Conservation (phyloP, 768 basidiomycete genomes). For the Phylloporus sp. region DNA sequence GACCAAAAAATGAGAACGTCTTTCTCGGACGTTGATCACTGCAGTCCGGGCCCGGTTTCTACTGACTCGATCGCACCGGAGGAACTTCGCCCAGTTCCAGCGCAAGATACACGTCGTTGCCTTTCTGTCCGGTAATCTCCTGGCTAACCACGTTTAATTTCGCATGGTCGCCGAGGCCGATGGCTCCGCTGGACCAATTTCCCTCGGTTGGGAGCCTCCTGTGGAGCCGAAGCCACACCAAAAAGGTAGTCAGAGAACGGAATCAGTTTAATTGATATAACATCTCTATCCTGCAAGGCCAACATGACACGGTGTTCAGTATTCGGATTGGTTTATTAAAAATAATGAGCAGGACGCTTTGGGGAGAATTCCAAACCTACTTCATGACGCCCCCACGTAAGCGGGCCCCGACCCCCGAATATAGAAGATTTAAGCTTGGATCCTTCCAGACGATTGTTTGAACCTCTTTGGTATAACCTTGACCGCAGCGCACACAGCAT, state of each 20-base stretch:
- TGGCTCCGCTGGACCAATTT: constrained; percentile 66
- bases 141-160: constrained; percentile 48
- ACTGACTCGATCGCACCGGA: constrained; percentile 55
- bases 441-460: no score
- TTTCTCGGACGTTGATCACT: constrained; percentile 45
- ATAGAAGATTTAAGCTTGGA: no score
- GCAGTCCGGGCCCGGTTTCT: constrained; percentile 69
- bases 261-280: constrained; percentile 94
- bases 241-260: constrained; percentile 90
- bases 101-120: constrained; percentile 29
- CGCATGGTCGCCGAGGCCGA: constrained; percentile 80
- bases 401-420: no score
- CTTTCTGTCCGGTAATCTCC: constrained; percentile 52
- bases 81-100: constrained; percentile 11
- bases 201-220: constrained; percentile 84
- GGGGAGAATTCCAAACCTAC: no score
- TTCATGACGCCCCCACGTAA: no score
- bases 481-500: no score
- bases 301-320: constrained; percentile 61
- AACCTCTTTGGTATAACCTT: no score
- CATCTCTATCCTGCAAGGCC: constrained; percentile 65
- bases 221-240: constrained; percentile 77
- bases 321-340: constrained; percentile 40
- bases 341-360: constrained; percentile 75
- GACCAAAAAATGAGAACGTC: constrained; percentile 73